phyloP scores from a whole-genome alignment of 805 yeast genomes.

The Saccharomyces jurei region DNA sequence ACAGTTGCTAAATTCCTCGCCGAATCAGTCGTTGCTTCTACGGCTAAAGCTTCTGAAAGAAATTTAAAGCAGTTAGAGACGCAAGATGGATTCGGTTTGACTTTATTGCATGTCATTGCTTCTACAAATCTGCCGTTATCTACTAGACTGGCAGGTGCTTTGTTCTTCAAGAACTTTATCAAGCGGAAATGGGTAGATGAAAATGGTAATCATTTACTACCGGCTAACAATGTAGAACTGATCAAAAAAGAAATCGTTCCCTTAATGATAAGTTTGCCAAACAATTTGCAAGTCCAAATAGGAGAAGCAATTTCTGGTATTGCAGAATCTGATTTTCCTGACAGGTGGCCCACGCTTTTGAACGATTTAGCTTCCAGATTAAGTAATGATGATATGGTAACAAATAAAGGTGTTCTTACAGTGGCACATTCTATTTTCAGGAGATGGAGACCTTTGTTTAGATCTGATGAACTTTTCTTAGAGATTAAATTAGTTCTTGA shows the following conservation, averaged over 20 bases:
- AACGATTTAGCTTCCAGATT: slow-evolving; percentile 66
- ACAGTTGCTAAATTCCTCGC: slow-evolving; percentile 47
- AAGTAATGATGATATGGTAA: slow-evolving; percentile 53
- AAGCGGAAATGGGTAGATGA: slow-evolving; percentile 86
- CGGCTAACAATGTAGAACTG: slow-evolving; percentile 50
- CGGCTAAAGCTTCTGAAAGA: slow-evolving; percentile 61
- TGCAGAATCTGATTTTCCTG: slow-evolving; percentile 95
- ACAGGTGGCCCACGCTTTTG: slow-evolving; percentile 71
- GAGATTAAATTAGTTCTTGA: slow-evolving; percentile 84
- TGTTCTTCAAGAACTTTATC: slow-evolving; percentile 82
- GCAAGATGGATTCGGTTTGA: slow-evolving; percentile 66
- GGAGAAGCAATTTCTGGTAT: slow-evolving; percentile 90
- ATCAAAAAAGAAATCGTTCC: slow-evolving; percentile 72
- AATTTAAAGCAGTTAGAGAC: slow-evolving; percentile 55
- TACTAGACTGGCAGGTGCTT: slow-evolving; percentile 77
- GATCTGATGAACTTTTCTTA: slow-evolving; percentile 79
- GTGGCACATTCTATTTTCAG: slow-evolving; percentile 95
- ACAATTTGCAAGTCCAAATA: slow-evolving; percentile 76
- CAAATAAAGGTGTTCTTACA: slow-evolving; percentile 75
- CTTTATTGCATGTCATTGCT: slow-evolving; percentile 71
- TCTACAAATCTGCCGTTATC: slow-evolving; percentile 43
- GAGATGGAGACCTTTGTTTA: slow-evolving; percentile 91
- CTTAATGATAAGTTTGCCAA: slow-evolving; percentile 79
- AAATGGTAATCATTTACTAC: slow-evolving; percentile 67
- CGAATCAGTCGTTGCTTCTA: slow-evolving; percentile 55